phyloP scores from a whole-genome alignment of 805 yeast genomes.

The Tetrapisispora namnaoensis region DNA sequence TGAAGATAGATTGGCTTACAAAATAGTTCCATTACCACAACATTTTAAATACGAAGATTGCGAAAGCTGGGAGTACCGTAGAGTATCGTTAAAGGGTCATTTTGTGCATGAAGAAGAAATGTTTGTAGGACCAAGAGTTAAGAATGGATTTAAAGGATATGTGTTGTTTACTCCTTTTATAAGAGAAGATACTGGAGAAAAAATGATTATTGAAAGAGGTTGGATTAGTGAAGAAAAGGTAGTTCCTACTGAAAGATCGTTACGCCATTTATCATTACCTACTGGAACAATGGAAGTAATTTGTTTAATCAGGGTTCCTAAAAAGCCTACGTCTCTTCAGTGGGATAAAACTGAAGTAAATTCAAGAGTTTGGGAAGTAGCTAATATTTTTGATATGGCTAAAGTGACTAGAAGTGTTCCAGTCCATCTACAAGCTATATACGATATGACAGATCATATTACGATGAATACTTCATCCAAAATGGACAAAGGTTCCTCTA shows the following conservation, averaged over 20 bases:
- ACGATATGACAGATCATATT: constrained; percentile 51
- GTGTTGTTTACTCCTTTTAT: constrained; percentile 72
- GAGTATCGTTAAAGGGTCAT: constrained; percentile 65
- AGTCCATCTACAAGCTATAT: constrained; percentile 64
- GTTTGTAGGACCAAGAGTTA: constrained; percentile 82
- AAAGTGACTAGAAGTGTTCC: constrained; percentile 55
- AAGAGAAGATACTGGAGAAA: constrained; percentile 48
- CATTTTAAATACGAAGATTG: constrained; percentile 54
- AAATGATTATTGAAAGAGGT: constrained; percentile 79
- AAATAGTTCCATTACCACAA: constrained; percentile 65
- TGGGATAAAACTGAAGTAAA: constrained; percentile 64
- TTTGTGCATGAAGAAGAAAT: constrained; percentile 81
- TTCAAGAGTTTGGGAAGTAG: constrained; percentile 61
- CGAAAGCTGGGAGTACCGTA: constrained; percentile 69
- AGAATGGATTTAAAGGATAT: constrained; percentile 68
- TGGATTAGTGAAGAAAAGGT: constrained; percentile 71
- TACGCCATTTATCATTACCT: constrained; percentile 66
- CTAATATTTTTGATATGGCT: constrained; percentile 72
- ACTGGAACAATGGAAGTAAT: constrained; percentile 55
- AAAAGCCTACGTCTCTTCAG: constrained; percentile 49
- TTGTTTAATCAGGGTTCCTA: constrained; percentile 65
- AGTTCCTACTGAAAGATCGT: constrained; percentile 44
- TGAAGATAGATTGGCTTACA: constrained; percentile 69
- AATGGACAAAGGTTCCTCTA: background rate
- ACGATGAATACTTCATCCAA: background rate